Base-by-base conservation (phyloP, 1,284 basidiomycete genomes). In the Malassezia obtusa region DNA sequence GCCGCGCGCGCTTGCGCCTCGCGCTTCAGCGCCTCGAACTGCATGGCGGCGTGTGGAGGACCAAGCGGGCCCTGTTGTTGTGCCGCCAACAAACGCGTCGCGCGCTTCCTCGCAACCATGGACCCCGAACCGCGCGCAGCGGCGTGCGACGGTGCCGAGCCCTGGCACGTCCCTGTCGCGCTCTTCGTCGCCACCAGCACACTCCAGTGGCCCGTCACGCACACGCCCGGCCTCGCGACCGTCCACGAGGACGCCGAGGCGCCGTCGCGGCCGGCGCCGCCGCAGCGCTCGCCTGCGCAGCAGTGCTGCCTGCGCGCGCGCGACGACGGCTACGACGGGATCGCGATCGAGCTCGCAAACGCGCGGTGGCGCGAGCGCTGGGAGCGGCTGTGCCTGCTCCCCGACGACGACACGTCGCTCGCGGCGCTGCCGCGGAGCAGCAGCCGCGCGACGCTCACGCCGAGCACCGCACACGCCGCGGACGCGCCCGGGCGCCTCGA, bases 311-410 rank as follows among this genome's bases (percentile, higher is more conserved):
- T 45, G 0, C 55, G 63, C n/a, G 62, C 67, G 17, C 44, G 61
- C 7, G 61, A 57, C 8, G 74, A 70, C 19, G 79, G 80, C 44
- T 81, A 80, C 62, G 78, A 79, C 56, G 61, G 72, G 22, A 78
- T 91, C 45, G 86, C 83, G 61, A 68, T 92, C n/a, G 88, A 89
- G 15, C 79, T 96, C 24, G 86, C 91, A 19, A 95, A 87, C 59
- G 80, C 80, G 22, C 80, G 80, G 30, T 98, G 92, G 92, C 83
- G 82, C 66, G 80, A 82, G 59, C 78, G 92, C 55, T 98, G 94
- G 92, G 81, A 82, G 62, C 79, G 83, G 35, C 85, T 96, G 79
- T 98, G 92, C 75, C 77, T 91, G 19, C 69, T 76, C 10, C 63
- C 75, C 12, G 58, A 61, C 12, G 19, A 17, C 10, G 51, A 55